phyloP scores from a whole-genome alignment of 2,329 filamentous ascomycete species.

The Botryotinia narcissicola region DNA sequence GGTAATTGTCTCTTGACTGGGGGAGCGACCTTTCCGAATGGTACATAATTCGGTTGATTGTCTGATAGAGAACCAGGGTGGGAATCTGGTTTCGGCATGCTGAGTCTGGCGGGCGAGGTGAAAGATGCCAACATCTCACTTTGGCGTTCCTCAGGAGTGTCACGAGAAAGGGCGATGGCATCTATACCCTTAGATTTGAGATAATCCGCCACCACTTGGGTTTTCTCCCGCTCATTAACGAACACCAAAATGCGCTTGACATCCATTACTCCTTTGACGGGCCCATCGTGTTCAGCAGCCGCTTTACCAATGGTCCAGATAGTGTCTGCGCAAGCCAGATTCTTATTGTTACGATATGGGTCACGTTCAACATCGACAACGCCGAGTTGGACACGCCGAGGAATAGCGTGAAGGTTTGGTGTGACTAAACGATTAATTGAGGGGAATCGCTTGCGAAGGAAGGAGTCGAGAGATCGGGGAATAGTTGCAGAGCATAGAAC shows the following conservation, averaged over 20 bases:
- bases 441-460: constrained; percentile 78
- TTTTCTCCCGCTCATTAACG: constrained; percentile 92
- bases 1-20: constrained; percentile 46
- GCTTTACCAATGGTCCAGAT: constrained; percentile 92
- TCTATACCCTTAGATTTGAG: constrained; percentile 84
- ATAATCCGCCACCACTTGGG: constrained; percentile 75
- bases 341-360: constrained; percentile 91
- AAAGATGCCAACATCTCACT: constrained; percentile 75
- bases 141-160: constrained; percentile 75
- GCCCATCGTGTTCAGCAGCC: constrained; percentile 56
- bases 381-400: constrained; percentile 87
- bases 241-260: constrained; percentile 90
- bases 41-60: constrained; percentile 39
- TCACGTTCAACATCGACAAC: constrained; percentile 89
- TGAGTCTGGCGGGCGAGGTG: constrained; percentile 43
- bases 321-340: constrained; percentile 88
- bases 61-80: constrained; percentile 44
- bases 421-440: constrained; percentile 84
- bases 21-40: constrained; percentile 32
- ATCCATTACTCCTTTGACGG: constrained; percentile 55
- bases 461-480: constrained; percentile 81
- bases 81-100: background rate
- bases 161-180: constrained; percentile 78
- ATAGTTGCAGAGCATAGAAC: constrained; percentile 96
- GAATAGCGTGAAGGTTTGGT: constrained; percentile 93